Conservation (phyloP, 2,329 filamentous ascomycete genomes). For the Fusarium mangiferae region DNA sequence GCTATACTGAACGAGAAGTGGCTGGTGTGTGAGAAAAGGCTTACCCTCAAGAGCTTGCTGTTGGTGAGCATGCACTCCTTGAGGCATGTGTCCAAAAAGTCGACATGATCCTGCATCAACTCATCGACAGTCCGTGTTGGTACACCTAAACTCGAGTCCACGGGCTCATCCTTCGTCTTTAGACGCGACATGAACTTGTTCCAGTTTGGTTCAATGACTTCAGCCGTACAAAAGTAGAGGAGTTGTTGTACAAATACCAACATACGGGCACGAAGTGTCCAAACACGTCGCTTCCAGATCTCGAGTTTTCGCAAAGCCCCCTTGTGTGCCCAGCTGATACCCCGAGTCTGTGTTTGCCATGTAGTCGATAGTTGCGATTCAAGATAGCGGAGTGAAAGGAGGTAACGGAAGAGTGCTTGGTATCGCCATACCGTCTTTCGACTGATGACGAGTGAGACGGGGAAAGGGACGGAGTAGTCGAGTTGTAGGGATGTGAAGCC, state of each 20-base stretch:
- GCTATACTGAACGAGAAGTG: neutral
- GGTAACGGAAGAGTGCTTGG: slow-evolving; percentile 93
- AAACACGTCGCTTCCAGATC: slow-evolving; percentile 91
- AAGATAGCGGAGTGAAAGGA: slow-evolving; percentile 87
- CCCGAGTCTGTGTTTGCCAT: slow-evolving; percentile 90
- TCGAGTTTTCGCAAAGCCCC: slow-evolving; percentile 80
- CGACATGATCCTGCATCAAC: slow-evolving; percentile 98
- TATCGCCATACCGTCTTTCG: slow-evolving; percentile 97
- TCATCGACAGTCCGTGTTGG: slow-evolving; percentile 85
- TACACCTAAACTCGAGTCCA: slow-evolving; percentile 44
- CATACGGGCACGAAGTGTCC: slow-evolving; percentile 93
- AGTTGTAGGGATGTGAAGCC: slow-evolving; percentile 94
- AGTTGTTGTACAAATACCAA: slow-evolving; percentile 96
- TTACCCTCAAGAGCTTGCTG: slow-evolving; percentile 88
- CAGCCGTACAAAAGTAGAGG: slow-evolving; percentile 94
- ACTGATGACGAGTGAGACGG: slow-evolving; percentile 93
- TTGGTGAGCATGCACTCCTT: slow-evolving; percentile 99
- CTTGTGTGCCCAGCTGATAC: slow-evolving; percentile 83
- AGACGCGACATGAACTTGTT: slow-evolving; percentile 90
- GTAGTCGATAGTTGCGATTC: slow-evolving; percentile 87
- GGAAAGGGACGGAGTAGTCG: slow-evolving; percentile 94
- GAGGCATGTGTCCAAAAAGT: slow-evolving; percentile 95
- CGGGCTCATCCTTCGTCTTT: slow-evolving; percentile 65
- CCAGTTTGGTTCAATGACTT: slow-evolving; percentile 99
- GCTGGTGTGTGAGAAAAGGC: slow-evolving; percentile 35